Percentiles rank a stretch among this genome's conserved stretches.
These are phyloP conservation scores for Annulohypoxylon maeteangense DNA, from an alignment of 495 filamentous ascomycete species.

Conservation along the genomic window DNA sequence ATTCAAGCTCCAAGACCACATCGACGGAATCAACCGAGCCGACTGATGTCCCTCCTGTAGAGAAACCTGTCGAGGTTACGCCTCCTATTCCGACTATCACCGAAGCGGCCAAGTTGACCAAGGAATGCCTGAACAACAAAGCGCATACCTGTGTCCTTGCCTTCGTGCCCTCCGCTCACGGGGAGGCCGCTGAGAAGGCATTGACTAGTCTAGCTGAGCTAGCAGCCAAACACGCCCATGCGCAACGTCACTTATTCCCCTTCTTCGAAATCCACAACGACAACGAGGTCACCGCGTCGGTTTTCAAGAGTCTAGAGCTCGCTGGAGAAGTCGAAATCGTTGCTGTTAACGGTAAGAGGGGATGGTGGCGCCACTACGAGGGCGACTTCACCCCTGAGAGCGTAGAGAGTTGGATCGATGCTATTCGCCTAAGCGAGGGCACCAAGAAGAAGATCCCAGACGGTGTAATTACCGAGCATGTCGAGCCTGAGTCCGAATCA, in stretches of 20 bases:
- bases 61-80: conserved; percentile 60
- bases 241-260: conserved; percentile 77
- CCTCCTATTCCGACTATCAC: conserved; percentile 63
- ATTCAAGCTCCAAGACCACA: conserved; percentile 53
- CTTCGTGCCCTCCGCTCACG: conserved; percentile 68
- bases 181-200: conserved; percentile 66
- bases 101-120: conserved; percentile 67
- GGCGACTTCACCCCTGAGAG: conserved; percentile 66
- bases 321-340: conserved; percentile 70
- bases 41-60: conserved; percentile 55
- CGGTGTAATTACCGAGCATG: conserved; percentile 68
- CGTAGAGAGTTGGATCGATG: conserved; percentile 88
- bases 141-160: conserved; percentile 88
- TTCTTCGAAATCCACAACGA: conserved; percentile 77
- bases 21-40: conserved; percentile 54
- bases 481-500: conserved; percentile 38
- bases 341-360: conserved; percentile 82
- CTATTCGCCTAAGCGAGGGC: conserved; percentile 85
- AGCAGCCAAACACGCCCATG: conserved; percentile 73
- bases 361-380: conserved; percentile 83
- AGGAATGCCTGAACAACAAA: conserved; percentile 78
- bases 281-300: conserved; percentile 65
- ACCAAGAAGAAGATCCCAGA: conserved; percentile 83
- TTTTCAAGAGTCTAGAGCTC: conserved; percentile 73
- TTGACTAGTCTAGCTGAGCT: conserved; percentile 77